Evolutionary conservation across 805 yeast genomes (phyloP).

Genomic region (Lipomyces anomalus): DNA sequence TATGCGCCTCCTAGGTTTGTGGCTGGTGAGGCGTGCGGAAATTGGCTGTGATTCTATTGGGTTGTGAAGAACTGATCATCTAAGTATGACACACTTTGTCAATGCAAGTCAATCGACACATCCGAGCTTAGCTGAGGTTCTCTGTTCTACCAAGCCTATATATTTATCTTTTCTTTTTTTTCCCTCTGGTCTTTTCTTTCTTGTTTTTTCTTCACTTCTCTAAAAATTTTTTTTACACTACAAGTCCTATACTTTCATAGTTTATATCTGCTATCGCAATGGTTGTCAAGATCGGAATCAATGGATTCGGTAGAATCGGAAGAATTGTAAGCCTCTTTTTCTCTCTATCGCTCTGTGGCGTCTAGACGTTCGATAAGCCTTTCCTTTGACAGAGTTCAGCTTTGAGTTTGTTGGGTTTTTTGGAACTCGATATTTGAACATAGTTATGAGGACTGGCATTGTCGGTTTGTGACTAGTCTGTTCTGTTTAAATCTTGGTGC

Average conservation of each 20-base stretch:
- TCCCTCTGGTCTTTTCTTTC: not conserved
- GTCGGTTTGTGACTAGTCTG: too few relatives aligned
- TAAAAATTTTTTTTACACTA: not conserved
- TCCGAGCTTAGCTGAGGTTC: too few relatives aligned
- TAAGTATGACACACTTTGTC: too few relatives aligned
- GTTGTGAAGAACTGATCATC: too few relatives aligned
- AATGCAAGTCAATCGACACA: too few relatives aligned
- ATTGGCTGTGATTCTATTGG: too few relatives aligned
- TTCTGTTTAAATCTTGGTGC: too few relatives aligned
- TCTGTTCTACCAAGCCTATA: not conserved
- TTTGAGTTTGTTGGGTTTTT: not conserved
- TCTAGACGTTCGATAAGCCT: not conserved
- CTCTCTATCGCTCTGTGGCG: not conserved
- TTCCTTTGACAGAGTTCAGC: not conserved
- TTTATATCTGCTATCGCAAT: slow-evolving; percentile 11
- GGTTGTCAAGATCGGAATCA: slow-evolving; percentile 69
- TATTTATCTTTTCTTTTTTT: not conserved
- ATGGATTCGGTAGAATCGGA: slow-evolving; percentile 94
- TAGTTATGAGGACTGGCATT: too few relatives aligned
- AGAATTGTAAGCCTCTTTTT: slow-evolving; percentile 53
- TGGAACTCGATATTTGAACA: too few relatives aligned
- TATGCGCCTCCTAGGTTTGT: too few relatives aligned
- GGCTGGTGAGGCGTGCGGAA: too few relatives aligned
- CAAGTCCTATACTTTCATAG: not conserved
- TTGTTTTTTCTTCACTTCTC: not conserved